Base-by-base conservation (phyloP, 768 basidiomycete species). In the Termitomyces bulborhizus region DNA sequence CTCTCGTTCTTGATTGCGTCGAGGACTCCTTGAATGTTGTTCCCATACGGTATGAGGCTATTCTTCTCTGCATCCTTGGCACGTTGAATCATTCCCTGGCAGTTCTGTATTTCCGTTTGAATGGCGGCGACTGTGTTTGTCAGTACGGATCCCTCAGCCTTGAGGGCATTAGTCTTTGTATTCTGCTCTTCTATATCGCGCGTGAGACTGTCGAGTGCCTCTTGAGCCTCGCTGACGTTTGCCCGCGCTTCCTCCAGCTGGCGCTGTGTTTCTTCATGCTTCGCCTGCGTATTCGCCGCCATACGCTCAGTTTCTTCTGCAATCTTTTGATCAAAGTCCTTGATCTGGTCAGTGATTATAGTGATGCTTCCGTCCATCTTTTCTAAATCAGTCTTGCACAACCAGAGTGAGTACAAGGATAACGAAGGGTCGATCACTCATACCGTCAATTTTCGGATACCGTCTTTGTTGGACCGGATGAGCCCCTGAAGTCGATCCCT, bases 21-120 rank as follows among this genome's bases (percentile, higher is more conserved):
- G 43, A 90, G 62, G 7, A 92, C 76, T 0, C 61, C 62, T 56
- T 82, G 79, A 65, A 90, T 84, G 45, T 83, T 74, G 32, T 64
- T 67, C 2, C 90, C 90, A 59, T 83, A 91, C 2, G 83, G 76
- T 9, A 81, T 73, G 15, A 85, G 75, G 41, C 71, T 75, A 62
- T 88, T 83, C 57, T 77, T 75, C 61, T 83, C 81, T 39, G 77
- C 73, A 46, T 78, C 74, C 43, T 67, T 72, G 42, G 79, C 79
- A 24, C 72, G 70, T 42, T 63, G 62, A 51, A 88, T 81, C 71
- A 81, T 78, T 9, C 68, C 68, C 36, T 83, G 72, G 47, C 72
- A 75, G 15, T 78, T 70, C 13, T 63, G 59, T 52, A 90, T 79
- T 29, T 73, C 68, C 0, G 65, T 66, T 58, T 75, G 50, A 26